Evolutionary conservation across 164 flowering plant species (phyloP), one percentile per base, ranked within the genome.

Genomic region (Echeveria elegans): DNA sequence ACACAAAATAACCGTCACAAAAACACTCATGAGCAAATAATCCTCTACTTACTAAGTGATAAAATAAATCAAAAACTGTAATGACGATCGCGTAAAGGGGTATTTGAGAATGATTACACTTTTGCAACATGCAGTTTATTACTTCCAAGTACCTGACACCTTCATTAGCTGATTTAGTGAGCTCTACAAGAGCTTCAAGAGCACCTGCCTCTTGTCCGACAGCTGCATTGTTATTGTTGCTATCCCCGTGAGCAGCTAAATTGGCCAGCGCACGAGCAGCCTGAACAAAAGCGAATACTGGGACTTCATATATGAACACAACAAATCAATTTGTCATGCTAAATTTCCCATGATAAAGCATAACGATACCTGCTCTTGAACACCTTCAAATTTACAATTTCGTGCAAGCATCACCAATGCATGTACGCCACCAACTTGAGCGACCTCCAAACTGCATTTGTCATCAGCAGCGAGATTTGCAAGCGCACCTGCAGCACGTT

Each of bases 171-270:
- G 98, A 92, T 36, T 80, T 78, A 32, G 95, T 95, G 68, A 95
- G 92, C 63, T 86, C 96, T 65, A 95, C 97, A 68, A 95, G 86
- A 37, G 99, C 98, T 72, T 92, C 96, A 78, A 95, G 94, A 43
- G 99, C 96, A 76, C 99, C 99, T 34, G 85, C 87, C 80, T 95
- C 99, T 78, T 82, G 88, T 68, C 99, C 99, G 47, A 95, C 96
- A 50, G 98, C 95, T 70, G 98, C 85, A 82, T 95, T 95, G 71
- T 95, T 95, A 40, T 78, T 79, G 60, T 95, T 95, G 79, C 93
- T 92, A 81, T 95, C 99, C 41, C 99, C 99, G 78, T 95, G 99
- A 75, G 99, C 99, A 81, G 99, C 99, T 83, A 95, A 81, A 78
- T 95, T 95, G 67, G 97, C 99, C 72, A 95, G 81, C 30, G 99